Conservation (phyloP, 164 flowering plant genomes). For the Magnolia changhungtana region DNA sequence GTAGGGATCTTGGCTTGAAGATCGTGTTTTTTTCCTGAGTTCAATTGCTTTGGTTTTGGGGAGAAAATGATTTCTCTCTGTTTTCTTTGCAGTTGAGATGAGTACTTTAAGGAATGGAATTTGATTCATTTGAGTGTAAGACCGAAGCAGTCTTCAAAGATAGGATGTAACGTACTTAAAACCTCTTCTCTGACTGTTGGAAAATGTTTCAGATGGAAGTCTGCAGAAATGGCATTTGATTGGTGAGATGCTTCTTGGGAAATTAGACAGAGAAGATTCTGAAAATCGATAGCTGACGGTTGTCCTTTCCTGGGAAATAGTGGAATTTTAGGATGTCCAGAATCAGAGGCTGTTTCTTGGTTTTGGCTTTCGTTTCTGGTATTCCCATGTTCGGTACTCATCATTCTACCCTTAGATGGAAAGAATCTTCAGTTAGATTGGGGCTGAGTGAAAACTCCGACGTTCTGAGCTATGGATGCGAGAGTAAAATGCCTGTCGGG, state of each 20-base stretch:
- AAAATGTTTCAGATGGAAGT: neutral
- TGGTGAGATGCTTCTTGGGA: neutral
- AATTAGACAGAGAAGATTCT: constrained; percentile 11
- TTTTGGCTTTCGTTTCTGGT: constrained; percentile 17
- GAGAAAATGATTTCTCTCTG: neutral
- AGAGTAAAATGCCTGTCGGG: constrained; percentile 13
- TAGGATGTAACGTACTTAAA: neutral
- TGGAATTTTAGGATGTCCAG: constrained; percentile 35
- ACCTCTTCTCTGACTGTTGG: neutral
- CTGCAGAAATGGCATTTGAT: constrained; percentile 3
- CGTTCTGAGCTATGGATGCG: constrained; percentile 9
- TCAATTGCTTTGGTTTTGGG: neutral
- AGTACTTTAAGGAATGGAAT: neutral
- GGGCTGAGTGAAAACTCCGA: constrained; percentile 21
- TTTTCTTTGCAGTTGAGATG: constrained; percentile 9
- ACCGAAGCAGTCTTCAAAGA: neutral
- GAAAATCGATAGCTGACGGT: constrained; percentile 8
- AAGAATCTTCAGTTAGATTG: neutral
- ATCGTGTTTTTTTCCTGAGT: constrained; percentile 6
- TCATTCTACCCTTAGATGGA: neutral
- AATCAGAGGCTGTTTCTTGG: constrained; percentile 20
- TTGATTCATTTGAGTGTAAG: neutral
- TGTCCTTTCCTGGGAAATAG: constrained; percentile 10
- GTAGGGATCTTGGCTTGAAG: neutral
- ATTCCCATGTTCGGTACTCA: constrained; percentile 7